Evolutionary conservation across 2,329 filamentous ascomycete genomes (phyloP).

Genomic region (Aaosphaeria pasadenensis): DNA sequence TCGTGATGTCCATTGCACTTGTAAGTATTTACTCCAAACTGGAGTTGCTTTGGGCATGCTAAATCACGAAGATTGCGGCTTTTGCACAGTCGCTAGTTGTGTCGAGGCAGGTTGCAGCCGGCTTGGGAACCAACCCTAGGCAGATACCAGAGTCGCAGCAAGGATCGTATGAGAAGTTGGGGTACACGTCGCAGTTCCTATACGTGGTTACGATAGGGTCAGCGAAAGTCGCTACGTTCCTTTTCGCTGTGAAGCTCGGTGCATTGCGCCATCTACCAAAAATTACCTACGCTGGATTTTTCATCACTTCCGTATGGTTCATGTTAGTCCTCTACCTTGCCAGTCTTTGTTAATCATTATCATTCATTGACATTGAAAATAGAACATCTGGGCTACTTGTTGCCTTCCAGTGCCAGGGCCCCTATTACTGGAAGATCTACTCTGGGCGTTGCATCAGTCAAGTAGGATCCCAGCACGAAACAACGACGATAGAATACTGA

Average conservation of each 20-base stretch:
- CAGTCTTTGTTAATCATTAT: too few relatives aligned
- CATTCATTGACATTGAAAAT: not conserved
- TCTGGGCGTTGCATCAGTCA: conserved; percentile 3
- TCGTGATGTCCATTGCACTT: conserved; percentile 1
- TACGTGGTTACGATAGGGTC: conserved; percentile 2
- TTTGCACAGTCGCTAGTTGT: conserved; percentile 2
- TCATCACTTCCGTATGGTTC: conserved; percentile 1
- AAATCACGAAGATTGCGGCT: conserved; percentile 1
- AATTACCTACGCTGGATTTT: not conserved
- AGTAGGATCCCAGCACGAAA: not conserved
- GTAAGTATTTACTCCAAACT: not conserved
- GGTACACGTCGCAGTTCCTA: conserved; percentile 5
- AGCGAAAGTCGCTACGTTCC: conserved; percentile 3
- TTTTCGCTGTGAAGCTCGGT: conserved; percentile 4
- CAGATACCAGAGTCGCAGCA: not conserved
- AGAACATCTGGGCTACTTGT: not conserved
- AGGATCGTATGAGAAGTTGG: conserved; percentile 1
- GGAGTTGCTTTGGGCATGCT: too few relatives aligned
- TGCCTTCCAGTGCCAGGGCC: conserved; percentile 7
- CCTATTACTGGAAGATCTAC: not conserved
- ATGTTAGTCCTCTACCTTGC: conserved; percentile 1
- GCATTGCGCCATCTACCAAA: not conserved
- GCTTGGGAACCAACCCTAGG: not conserved
- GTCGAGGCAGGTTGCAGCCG: conserved; percentile 4
- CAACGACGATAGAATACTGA: not conserved